phyloP scores from a whole-genome alignment of 345 rosid species.

The Lenwebbia sp. region DNA sequence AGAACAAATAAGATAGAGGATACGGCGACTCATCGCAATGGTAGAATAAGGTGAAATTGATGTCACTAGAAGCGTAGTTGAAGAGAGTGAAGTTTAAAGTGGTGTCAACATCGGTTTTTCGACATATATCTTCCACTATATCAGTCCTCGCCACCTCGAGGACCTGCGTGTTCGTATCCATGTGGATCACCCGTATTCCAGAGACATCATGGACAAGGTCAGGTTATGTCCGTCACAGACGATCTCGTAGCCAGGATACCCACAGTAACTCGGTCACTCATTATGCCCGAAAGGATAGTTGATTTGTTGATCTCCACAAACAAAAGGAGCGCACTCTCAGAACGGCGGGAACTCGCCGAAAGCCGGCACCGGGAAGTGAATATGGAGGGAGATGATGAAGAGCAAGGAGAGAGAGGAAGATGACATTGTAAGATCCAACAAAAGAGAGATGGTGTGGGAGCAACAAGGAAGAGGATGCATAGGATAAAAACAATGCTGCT shows the following conservation, averaged over 20 bases:
- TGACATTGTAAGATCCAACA: background rate
- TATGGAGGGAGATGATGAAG: background rate
- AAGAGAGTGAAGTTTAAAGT: background rate
- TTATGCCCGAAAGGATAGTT: background rate
- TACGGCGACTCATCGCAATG: background rate
- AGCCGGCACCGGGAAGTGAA: background rate
- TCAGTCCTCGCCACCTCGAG: background rate
- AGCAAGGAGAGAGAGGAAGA: background rate
- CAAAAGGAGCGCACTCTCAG: background rate
- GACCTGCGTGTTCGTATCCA: fast-evolving
- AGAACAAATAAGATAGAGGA: background rate
- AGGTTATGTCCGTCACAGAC: fast-evolving
- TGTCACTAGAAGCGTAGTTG: too few species aligned
- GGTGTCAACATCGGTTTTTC: background rate
- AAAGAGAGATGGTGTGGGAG: background rate
- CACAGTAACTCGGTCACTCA: fast-evolving
- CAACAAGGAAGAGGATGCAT: background rate
- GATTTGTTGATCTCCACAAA: background rate
- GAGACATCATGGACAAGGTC: background rate
- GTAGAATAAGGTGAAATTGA: background rate
- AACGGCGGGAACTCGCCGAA: fast-evolving
- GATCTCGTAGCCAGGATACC: background rate
- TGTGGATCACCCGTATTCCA: background rate
- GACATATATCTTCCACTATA: background rate
- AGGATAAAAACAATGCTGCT: background rate